Conservation (phyloP, 2,329 filamentous ascomycete genomes). For the Colletotrichum cuscutae region DNA sequence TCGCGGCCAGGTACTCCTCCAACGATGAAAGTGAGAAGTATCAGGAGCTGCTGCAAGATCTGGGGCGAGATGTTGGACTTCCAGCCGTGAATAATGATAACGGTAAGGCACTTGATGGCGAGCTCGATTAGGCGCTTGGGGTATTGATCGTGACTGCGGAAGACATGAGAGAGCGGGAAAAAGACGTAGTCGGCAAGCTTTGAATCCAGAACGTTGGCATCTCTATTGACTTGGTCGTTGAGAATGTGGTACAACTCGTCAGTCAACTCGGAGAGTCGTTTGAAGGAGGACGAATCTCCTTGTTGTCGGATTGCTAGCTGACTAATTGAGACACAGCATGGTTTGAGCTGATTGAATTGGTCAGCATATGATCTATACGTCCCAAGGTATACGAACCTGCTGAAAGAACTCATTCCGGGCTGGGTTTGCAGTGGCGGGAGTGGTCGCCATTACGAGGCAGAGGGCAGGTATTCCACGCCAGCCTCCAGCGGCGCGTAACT, state of each 20-base stretch:
- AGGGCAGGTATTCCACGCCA: neutral
- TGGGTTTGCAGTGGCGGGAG: conserved; percentile 11
- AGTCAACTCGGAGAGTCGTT: conserved; percentile 57
- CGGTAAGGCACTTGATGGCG: conserved; percentile 77
- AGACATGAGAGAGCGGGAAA: conserved; percentile 89
- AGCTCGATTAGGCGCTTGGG: conserved; percentile 80
- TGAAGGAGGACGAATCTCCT: conserved; percentile 52
- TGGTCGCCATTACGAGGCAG: conserved; percentile 27
- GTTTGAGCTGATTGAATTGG: conserved; percentile 64
- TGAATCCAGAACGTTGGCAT: conserved; percentile 71
- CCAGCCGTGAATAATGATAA: conserved; percentile 85
- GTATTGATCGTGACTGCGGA: conserved; percentile 78
- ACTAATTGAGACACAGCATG: conserved; percentile 69
- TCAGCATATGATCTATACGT: neutral
- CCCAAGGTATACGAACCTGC: conserved; percentile 39
- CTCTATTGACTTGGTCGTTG: conserved; percentile 52
- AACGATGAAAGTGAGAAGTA: conserved; percentile 84
- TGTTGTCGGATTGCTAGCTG: conserved; percentile 63
- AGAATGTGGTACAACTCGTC: conserved; percentile 59
- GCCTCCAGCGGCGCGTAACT: neutral
- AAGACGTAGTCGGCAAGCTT: conserved; percentile 95
- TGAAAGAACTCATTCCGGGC: conserved; percentile 50
- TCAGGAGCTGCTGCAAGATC: conserved; percentile 84
- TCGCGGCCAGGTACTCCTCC: conserved; percentile 74
- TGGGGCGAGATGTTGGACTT: conserved; percentile 74